Base-by-base conservation (phyloP, 192 early-diverging fungal species). In the Rhizophagus prolifer region DNA sequence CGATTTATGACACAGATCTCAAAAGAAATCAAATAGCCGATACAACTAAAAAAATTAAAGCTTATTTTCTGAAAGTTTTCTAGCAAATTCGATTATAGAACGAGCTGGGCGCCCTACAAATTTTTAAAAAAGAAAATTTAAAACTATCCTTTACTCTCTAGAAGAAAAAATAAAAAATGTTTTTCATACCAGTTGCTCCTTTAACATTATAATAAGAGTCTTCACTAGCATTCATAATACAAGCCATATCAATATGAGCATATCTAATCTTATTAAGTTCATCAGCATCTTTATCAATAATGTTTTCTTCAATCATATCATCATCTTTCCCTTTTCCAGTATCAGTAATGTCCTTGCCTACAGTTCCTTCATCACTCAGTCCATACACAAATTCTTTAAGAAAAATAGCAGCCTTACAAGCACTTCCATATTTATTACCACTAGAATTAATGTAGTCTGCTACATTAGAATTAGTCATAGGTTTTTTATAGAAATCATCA, bases 351-450 rank as follows among this genome's bases (percentile, higher is more conserved):
- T 44, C 10, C 1, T 2, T 44, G 9, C 41, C 41, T 44, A 44
- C 41, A 44, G 41, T 44, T 44, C 41, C 41, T 44, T 81, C 79
- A 9, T 74, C 59, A 58, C 85, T 83, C 0, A 87, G 67, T 9
- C 86, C 86, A 36, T 80, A 80, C 1, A 97, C 91, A 82, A 97
- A 97, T 82, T 96, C 89, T 44, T 93, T 89, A 74, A 98, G 80
- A 76, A 98, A 98, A 8, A 91, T 84, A 9, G 97, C 97, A 0
- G 96, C 96, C 0, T 95, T 93, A 79, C 94, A 96, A 9, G 95
- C 83, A 72, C 96, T 95, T n/a, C 90, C 96, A 58, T 87, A 87
- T 7, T 91, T 81, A 21, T 92, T 89, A 16, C 92, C 94, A 47
- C 94, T 87, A 77, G 36, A 38, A 38, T 98, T 98, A 76, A 93